Evolutionary conservation across 495 filamentous ascomycete genomes (phyloP), one percentile per base, ranked within the genome.

Genomic region (Staphylotrichum longicolle): DNA sequence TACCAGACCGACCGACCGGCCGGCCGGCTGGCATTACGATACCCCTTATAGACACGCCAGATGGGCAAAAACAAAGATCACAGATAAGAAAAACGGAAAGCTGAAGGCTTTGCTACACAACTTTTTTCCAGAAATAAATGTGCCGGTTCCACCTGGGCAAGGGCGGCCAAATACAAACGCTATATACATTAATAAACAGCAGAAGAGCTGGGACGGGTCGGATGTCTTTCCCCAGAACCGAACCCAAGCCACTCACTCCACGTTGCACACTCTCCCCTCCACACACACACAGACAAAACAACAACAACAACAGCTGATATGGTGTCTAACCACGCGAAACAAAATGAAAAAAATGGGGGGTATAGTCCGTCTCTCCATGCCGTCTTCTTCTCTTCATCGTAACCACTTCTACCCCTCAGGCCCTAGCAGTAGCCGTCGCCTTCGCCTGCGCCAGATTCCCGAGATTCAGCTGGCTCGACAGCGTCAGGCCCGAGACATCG

Each of bases 401-500:
- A 4, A 35, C 7, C 30, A 7, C 37, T 54, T 12, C 47, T 33
- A 39, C 35, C n/a, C n/a, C 35, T 32, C 14, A 5, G 14, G 11
- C 54, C 30, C 45, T 6, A 3, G 33, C 15, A 2, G 2, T 6
- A 42, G 44, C 20, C 1, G 44, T 5, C 30, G 33, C 56, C 9
- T 69, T 72, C 52, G 63, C 68, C 65, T 63, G 62, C 20, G 64
- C 59, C 54, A 76, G 51, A 39, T 73, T 73, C 34, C 73, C 73
- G 35, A 76, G 55, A 15, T 72, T 68, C 14, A 76, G 54, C 55
- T 69, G 58, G 61, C 72, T 74, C 45, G 66, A 67, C 41, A 76
- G 54, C n/a, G 52, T 71, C 64, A 76, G 42, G 3, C 68, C 67
- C n/a, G 67, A 69, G 1, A 74, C 59, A 44, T 74, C 66, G 15